Percentiles rank a stretch among this genome's conserved stretches.
Conservation (phyloP, 2,329 filamentous ascomycete genomes). For the Calonectria pseudoreteaudii region DNA sequence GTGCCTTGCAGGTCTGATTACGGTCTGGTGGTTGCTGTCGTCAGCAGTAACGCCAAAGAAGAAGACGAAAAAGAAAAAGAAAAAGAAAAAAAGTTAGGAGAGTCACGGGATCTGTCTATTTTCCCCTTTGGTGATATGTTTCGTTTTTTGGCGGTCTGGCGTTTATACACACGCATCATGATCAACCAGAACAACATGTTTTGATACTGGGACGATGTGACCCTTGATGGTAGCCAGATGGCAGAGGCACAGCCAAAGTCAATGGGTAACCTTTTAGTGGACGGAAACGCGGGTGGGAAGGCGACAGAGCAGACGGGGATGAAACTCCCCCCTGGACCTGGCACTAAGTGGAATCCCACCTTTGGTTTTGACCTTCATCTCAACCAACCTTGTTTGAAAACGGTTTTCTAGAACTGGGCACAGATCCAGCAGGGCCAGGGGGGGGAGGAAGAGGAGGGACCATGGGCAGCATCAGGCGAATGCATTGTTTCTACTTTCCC, state of each 20-base stretch:
- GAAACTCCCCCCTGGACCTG: conserved; percentile 16
- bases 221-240: conserved; percentile 9
- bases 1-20: conserved; percentile 28
- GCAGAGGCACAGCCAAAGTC: conserved; percentile 9
- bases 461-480: background rate
- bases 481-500: background rate
- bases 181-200: background rate
- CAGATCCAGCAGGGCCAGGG: conserved; percentile 8
- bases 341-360: conserved; percentile 20
- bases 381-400: conserved; percentile 11
- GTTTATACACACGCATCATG: background rate
- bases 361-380: background rate
- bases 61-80: background rate
- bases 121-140: background rate
- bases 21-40: conserved; percentile 18
- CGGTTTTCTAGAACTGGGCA: conserved; percentile 15
- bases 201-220: conserved; percentile 18
- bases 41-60: conserved; percentile 6
- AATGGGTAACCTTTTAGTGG: background rate
- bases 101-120: background rate
- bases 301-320: background rate
- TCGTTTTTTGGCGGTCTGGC: background rate
- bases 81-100: background rate
- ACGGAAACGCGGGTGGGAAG: background rate
- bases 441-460: background rate